phyloP scores from a whole-genome alignment of 2,329 filamentous ascomycete genomes.

The Bipolaris cookei region DNA sequence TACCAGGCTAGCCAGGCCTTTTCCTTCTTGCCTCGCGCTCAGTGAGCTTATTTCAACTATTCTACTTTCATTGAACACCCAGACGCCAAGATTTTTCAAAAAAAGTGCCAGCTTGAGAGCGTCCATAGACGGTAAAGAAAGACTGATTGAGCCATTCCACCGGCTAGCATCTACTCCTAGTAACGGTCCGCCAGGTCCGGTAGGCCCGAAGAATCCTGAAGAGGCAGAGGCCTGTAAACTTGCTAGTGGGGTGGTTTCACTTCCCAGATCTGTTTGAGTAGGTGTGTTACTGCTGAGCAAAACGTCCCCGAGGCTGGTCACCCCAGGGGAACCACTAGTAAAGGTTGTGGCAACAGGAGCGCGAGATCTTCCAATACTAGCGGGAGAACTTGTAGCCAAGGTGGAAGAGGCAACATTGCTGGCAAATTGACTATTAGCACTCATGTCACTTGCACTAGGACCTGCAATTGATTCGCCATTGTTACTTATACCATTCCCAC shows the following conservation, averaged over 20 bases:
- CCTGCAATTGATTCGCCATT: not conserved
- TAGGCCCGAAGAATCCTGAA: not conserved
- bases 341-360: not conserved
- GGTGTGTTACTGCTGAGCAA: not conserved
- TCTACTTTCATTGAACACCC: slow-evolving; percentile 5
- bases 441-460: not conserved
- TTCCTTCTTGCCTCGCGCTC: not conserved
- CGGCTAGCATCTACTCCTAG: not conserved
- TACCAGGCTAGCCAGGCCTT: not conserved
- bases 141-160: slow-evolving; percentile 3
- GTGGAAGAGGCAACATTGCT: not conserved
- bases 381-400: not conserved
- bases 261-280: not conserved
- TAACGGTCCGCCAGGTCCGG: not conserved
- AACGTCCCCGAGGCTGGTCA: not conserved
- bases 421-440: not conserved
- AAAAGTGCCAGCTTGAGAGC: slow-evolving; percentile 9
- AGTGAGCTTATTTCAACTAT: not conserved
- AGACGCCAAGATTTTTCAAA: slow-evolving; percentile 11
- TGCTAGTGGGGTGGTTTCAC: not conserved
- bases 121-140: slow-evolving; percentile 3
- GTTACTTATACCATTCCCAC: not conserved
- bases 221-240: not conserved
- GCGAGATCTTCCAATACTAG: not conserved
- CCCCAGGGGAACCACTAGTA: not conserved